phyloP scores from a whole-genome alignment of 192 early-diverging fungal genomes.

The Coemansia sp. region DNA sequence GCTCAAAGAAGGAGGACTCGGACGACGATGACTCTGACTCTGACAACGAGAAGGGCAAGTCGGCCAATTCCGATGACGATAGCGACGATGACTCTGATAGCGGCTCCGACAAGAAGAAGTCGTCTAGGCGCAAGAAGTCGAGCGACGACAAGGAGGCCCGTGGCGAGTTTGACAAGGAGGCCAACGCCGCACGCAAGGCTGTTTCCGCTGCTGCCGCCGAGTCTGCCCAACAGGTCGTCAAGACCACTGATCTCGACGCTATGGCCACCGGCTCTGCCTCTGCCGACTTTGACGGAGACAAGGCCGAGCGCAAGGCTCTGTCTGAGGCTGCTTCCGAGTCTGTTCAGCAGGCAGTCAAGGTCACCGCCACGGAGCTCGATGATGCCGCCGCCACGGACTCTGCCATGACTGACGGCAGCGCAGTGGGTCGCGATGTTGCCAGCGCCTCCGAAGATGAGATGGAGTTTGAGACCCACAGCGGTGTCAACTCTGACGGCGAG shows the following conservation, averaged over 20 bases:
- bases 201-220: slow-evolving; percentile 35
- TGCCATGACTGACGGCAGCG: not conserved
- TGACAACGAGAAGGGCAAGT: slow-evolving; percentile 17
- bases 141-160: not conserved
- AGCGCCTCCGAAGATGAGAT: slow-evolving; percentile 23
- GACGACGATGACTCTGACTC: slow-evolving; percentile 19
- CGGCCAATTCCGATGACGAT: slow-evolving; percentile 5
- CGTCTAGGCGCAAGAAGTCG: not conserved
- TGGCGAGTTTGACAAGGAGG: not conserved
- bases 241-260: slow-evolving; percentile 23
- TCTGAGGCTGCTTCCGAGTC: slow-evolving; percentile 44
- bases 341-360: slow-evolving; percentile 24
- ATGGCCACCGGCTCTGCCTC: not conserved
- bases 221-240: slow-evolving; percentile 33
- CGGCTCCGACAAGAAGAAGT: slow-evolving; percentile 13
- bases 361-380: slow-evolving; percentile 19
- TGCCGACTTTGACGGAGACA: slow-evolving; percentile 6
- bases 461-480: slow-evolving; percentile 28
- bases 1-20: not conserved
- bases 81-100: slow-evolving; percentile 5
- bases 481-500: slow-evolving; percentile 42
- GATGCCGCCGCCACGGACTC: not conserved
- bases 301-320: slow-evolving; percentile 30
- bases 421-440: not conserved
- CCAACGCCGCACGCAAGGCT: slow-evolving; percentile 18